Evolutionary conservation across 2,329 filamentous ascomycete genomes (phyloP).

Genomic region (Eutypella sp.): DNA sequence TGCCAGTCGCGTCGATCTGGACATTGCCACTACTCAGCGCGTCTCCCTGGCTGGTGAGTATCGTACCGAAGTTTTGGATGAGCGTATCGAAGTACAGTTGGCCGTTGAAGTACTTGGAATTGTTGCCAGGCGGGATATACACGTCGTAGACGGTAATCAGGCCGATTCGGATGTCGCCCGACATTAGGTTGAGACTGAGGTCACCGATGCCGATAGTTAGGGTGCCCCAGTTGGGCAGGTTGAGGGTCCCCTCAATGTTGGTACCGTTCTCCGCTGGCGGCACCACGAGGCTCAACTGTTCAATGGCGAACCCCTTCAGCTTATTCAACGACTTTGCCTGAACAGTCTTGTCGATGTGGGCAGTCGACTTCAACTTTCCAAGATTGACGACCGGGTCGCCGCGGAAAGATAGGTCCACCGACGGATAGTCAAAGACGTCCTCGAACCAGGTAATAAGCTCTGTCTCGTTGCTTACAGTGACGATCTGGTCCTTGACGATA

Average conservation of each 20-base stretch:
- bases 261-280: slow-evolving; percentile 31
- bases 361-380: slow-evolving; percentile 31
- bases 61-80: slow-evolving; percentile 34
- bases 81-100: slow-evolving; percentile 36
- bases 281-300: slow-evolving; percentile 31
- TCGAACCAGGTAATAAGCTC: slow-evolving; percentile 37
- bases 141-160: slow-evolving; percentile 34
- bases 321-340: slow-evolving; percentile 33
- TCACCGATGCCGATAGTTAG: slow-evolving; percentile 41
- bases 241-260: slow-evolving; percentile 38
- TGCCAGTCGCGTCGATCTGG: slow-evolving; percentile 36
- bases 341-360: slow-evolving; percentile 37
- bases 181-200: slow-evolving; percentile 39
- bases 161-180: slow-evolving; percentile 35
- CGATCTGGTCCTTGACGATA: slow-evolving; percentile 28
- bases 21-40: slow-evolving; percentile 36
- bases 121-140: slow-evolving; percentile 37
- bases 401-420: slow-evolving; percentile 32
- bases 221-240: slow-evolving; percentile 39
- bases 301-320: slow-evolving; percentile 34
- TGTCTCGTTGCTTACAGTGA: slow-evolving; percentile 31
- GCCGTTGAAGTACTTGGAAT: slow-evolving; percentile 35
- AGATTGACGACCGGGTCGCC: slow-evolving; percentile 34
- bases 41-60: slow-evolving; percentile 33
- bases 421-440: slow-evolving; percentile 32